Base-by-base conservation (phyloP, 2,329 filamentous ascomycete species). In the Verticillium dahliae region DNA sequence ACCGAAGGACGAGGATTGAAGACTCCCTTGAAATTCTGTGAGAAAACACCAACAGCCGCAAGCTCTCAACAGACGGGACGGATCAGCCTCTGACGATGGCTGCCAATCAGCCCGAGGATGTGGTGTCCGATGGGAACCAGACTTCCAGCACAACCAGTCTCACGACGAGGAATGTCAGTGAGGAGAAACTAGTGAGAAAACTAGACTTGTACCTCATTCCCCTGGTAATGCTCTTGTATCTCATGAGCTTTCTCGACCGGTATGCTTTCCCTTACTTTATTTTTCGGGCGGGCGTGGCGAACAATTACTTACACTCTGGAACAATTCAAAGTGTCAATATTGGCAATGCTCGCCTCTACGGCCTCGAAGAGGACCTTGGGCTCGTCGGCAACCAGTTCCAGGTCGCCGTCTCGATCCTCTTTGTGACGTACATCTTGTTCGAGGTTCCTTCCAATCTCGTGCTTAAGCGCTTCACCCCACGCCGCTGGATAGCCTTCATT, bases 351-450 rank as follows among this genome's bases (percentile, higher is more conserved):
- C 80, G 84, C 3, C 77, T 90, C 2, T 90, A 90, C 68, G 81
- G 81, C 1, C 72, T 92, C 22, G 86, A 90, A 68, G 72, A 82
- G 61, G 87, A 90, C 65, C 77, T 91, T 9, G 74, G 78, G 31
- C 77, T 92, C 65, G 74, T 76, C 31, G 79, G 83, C 3, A 80
- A 91, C 92, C 61, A 92, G 69, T 93, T 89, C 71, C 89, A 93
- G 69, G 81, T 85, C 34, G 81, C 84, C 27, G 84, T 89, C 1
- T 87, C 85, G 7, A 84, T 90, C 66, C 77, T 90, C 33, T 90
- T 90, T 69, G 84, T 89, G 60, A 88, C 87, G 1, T 90, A 84
- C 65, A 70, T 83, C 61, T 60, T 77, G 45, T 86, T 89, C 67
- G 86, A 90, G 70, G 80, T 89, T 2, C 87, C 87, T 0, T 86